Evolutionary conservation across 2,329 filamentous ascomycete species (phyloP), one percentile per base, ranked within the genome.

Genomic region (Penicillium palitans): DNA sequence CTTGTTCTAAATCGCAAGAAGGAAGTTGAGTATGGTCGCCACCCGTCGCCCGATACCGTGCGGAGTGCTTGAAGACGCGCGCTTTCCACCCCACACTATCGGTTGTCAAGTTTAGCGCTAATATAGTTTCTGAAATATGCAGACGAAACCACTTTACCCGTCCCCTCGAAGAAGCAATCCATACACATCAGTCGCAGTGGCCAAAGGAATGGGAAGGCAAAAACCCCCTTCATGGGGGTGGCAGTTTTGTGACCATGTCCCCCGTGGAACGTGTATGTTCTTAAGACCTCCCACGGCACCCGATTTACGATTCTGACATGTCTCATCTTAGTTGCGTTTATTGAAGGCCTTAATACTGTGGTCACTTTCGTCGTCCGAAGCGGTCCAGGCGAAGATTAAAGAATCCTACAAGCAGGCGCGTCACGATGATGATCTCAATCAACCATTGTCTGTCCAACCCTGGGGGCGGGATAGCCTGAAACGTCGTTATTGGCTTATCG

Each of bases 1-100:
- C 81, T 99, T 68, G 85, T 97, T 55, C 82, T 99, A 70, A 99
- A 99, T 77, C 88, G 95, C 76, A 98, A 99, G 82, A 96, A 99
- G 75, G 93, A 96, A 78, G 90, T 98, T 73, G 96, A 99, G 95
- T 98, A 85, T 77, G 91, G 80, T 65, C 61, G 62, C 63, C 72
- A 72, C 69, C 65, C 55, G 25, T 55, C 55, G 31, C 57, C 60
- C 31, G 42, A 53, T 60, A 55, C 55, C 48, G 52, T 59, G 60
- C 62, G 42, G 54, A 59, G 49, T 33, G 40, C 41, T 37, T 10
- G 25, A 33, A 41, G 9, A 50, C 50, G 60, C 61, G 61, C 61
- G 9, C 21, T 35, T 58, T 60, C 39, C 46, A 39, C 44, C 51
- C 35, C 24, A 17, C 31, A 44, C 33, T 25, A 55, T 46, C 54